Evolutionary conservation across 305 asterid species (phyloP).

Genomic region (Fraxinus ornus): DNA sequence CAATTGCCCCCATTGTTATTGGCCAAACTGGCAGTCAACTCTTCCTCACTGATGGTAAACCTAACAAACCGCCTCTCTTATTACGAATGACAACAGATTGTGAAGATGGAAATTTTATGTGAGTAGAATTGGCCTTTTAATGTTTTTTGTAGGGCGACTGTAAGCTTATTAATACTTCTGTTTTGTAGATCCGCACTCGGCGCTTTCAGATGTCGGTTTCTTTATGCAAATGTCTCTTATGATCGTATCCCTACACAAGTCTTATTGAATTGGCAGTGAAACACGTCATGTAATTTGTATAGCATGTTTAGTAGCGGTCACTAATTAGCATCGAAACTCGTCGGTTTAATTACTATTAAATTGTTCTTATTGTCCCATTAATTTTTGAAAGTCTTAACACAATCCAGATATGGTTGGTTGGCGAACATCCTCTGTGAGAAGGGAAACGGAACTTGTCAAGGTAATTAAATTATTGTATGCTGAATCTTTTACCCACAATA

Average conservation of each 20-base stretch:
- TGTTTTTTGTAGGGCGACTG: conserved; percentile 16
- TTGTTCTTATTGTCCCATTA: conserved; percentile 14
- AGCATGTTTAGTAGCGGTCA: not conserved
- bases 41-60: conserved; percentile 81
- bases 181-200: conserved; percentile 85
- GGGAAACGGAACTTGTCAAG: conserved; percentile 79
- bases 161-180: conserved; percentile 19
- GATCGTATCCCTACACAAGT: conserved; percentile 71
- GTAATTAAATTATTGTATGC: conserved; percentile 36
- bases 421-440: conserved; percentile 90
- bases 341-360: conserved; percentile 3
- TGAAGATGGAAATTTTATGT: conserved; percentile 81
- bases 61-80: conserved; percentile 80
- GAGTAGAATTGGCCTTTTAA: conserved; percentile 31
- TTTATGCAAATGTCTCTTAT: conserved; percentile 82
- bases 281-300: not conserved
- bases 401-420: conserved; percentile 90
- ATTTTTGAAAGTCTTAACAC: conserved; percentile 43
- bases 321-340: not conserved
- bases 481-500: not conserved
- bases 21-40: conserved; percentile 94
- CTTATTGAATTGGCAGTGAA: conserved; percentile 5
- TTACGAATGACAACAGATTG: conserved; percentile 83
- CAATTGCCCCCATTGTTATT: conserved; percentile 77
- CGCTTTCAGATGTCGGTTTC: conserved; percentile 68